Base-by-base conservation (phyloP, 371 early-diverging fungal genomes). In the Lichtheimia ramosa region DNA sequence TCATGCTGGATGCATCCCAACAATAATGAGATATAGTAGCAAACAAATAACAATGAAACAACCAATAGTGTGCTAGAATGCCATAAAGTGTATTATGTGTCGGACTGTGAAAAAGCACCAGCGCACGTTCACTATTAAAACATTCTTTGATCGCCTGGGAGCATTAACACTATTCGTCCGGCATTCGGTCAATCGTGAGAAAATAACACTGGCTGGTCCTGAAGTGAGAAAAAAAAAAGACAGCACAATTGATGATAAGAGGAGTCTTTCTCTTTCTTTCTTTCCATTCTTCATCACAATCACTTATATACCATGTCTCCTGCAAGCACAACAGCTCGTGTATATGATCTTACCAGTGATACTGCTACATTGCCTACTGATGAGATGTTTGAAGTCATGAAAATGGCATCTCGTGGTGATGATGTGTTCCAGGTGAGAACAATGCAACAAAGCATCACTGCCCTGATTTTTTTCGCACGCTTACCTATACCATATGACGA, bases 321-420 rank as follows among this genome's bases (percentile, higher is more conserved):
- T 23, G 56, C 42, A n/a, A 54, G 43, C 20, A 54, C 59, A 15
- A 20, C 70, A 10, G 39, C 24, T 14, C 54, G 39, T 41, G 41
- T 41, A 5, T 75, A 66, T 52, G 85, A 88, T 60, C 70, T 88
- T 42, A 70, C 80, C 18, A 88, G 88, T 52, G 88, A 88, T 51
- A 88, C 88, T 5, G 91, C 93, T 3, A 97, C 96, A 7, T 75
- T 71, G 23, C 96, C 97, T 14, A 92, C 93, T 0, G 73, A 77
- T 21, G 89, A 78, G 14, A 96, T 97, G 96, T 85, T 88, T 60
- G 77, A 84, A 6, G 82, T 85, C 16, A 94, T 96, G 94, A 74
- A 83, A 51, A 41, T 63, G 7, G 88, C 93, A 3, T 77, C 82
- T 0, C 84, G 89, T 15, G 94, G 94, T 14, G 97, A 96, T 69